Evolutionary conservation across 306 rosid genomes (phyloP).

Genomic region (Prunus dulcis): DNA sequence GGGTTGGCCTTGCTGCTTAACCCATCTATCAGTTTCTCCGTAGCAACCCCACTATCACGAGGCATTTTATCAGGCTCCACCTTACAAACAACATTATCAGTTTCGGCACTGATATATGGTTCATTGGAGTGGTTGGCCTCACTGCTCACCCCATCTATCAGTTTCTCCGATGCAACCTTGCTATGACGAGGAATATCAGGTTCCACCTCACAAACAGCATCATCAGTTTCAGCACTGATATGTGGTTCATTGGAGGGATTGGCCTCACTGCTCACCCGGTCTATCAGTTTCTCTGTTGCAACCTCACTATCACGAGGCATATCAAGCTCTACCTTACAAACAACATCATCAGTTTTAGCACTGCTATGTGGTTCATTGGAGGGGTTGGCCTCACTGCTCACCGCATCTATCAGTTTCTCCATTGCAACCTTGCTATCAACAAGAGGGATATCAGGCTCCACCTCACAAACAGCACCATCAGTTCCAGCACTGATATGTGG

Average conservation of each 20-base stretch:
- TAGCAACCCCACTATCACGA: neutral
- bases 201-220: conserved; percentile 4
- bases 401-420: neutral
- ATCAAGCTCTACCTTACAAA: neutral
- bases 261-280: neutral
- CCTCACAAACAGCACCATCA: neutral
- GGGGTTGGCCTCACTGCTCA: neutral
- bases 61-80: neutral
- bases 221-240: neutral
- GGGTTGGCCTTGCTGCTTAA: conserved; percentile 3
- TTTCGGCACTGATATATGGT: neutral
- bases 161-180: neutral
- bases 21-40: neutral
- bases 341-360: neutral
- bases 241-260: neutral
- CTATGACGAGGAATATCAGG: neutral
- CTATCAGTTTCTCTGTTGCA: conserved; percentile 3
- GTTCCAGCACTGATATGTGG: too few species aligned
- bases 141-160: neutral
- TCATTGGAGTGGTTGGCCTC: conserved; percentile 6
- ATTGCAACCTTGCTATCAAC: neutral
- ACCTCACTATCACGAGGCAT: neutral
- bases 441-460: neutral
- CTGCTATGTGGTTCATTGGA: neutral
- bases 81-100: neutral